Evolutionary conservation across 2,329 filamentous ascomycete species (phyloP), one percentile per base, ranked within the genome.

Genomic region (Colletotrichum graminicola): DNA sequence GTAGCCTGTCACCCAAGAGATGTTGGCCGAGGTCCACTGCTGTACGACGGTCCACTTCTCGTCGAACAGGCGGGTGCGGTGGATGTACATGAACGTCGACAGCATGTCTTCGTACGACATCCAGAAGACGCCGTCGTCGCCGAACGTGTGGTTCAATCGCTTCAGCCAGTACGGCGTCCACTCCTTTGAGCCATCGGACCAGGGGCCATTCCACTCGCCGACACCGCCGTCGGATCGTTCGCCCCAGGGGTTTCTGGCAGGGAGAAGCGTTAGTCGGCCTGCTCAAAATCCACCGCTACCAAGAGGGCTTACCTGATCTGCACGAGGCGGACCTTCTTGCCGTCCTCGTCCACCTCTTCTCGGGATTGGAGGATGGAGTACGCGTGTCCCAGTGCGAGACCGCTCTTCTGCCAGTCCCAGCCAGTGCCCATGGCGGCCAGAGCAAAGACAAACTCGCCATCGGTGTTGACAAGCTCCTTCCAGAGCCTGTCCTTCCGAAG

Each of bases 161-260:
- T 90, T 82, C 81, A 95, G 90, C 88, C 92, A 94, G 75, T 94
- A 91, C 0, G 92, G 85, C 1, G 92, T 95, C 94, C 94, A 97
- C 79, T 95, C 91, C 76, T 93, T 92, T 8, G 92, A 94, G 0
- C 94, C 94, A 77, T 94, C 92, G 47, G 88, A 89, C 92, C 92
- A 94, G 5, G 90, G 86, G 18, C 92, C 92, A 65, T 87, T 90
- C 91, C 92, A 93, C 79, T 93, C 92, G 60, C 82, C 82, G 2
- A 80, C 62, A 11, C 81, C 82, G 26, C 73, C 75, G n/a, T 75
- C 74, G 12, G 75, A 72, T 39, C 86, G 87, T 71, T 88, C 83
- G 16, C 92, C 92, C 92, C 92, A 94, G 0, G 92, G 92, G 75
- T 94, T 94, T 54, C 91, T 89, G 59, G 4, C 5, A 12, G 16